Percentiles rank a stretch among this genome's conserved stretches.
Evolutionary conservation across 2,329 filamentous ascomycete species (phyloP).

Genomic region (Sporothrix euskadiensis): DNA sequence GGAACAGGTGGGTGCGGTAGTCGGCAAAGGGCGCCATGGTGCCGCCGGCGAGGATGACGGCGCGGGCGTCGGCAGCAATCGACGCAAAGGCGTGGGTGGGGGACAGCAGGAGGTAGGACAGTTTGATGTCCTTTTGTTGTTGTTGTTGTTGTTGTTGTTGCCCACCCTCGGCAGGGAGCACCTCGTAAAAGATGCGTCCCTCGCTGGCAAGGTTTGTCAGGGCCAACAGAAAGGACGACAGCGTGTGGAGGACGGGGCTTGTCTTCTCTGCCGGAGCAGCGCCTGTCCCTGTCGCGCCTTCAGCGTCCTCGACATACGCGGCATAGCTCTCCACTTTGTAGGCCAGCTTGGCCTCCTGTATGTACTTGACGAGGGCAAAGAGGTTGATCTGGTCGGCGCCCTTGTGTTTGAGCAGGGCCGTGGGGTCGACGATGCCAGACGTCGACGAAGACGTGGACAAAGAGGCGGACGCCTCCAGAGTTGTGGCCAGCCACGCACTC

Average conservation of each 20-base stretch:
- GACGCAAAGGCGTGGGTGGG: slow-evolving; percentile 89
- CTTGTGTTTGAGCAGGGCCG: slow-evolving; percentile 74
- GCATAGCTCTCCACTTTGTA: slow-evolving; percentile 93
- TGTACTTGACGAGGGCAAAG: slow-evolving; percentile 81
- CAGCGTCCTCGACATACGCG: slow-evolving; percentile 55
- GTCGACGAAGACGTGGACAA: too few relatives aligned
- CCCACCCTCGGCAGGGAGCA: slow-evolving; percentile 36
- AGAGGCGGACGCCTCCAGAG: slow-evolving; percentile 39
- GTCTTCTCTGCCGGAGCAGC: slow-evolving; percentile 27
- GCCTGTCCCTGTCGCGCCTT: too few relatives aligned
- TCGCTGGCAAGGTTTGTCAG: slow-evolving; percentile 82
- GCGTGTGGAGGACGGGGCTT: slow-evolving; percentile 54
- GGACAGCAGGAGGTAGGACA: slow-evolving; percentile 87
- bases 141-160: not conserved
- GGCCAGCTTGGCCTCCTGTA: slow-evolving; percentile 88
- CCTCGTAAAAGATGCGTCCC: slow-evolving; percentile 66
- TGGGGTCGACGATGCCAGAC: slow-evolving; percentile 65
- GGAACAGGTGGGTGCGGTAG: slow-evolving; percentile 83
- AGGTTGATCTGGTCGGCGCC: slow-evolving; percentile 95
- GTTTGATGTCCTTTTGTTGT: slow-evolving; percentile 50
- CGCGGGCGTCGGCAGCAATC: slow-evolving; percentile 78
- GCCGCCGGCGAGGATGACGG: slow-evolving; percentile 87
- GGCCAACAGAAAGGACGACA: slow-evolving; percentile 68
- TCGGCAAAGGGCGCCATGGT: slow-evolving; percentile 98
- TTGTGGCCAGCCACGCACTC: slow-evolving; percentile 63